Evolutionary conservation across 176 grass and related monocot species (phyloP), one percentile per base, ranked within the genome.

Genomic region (Oryza coarctata): DNA sequence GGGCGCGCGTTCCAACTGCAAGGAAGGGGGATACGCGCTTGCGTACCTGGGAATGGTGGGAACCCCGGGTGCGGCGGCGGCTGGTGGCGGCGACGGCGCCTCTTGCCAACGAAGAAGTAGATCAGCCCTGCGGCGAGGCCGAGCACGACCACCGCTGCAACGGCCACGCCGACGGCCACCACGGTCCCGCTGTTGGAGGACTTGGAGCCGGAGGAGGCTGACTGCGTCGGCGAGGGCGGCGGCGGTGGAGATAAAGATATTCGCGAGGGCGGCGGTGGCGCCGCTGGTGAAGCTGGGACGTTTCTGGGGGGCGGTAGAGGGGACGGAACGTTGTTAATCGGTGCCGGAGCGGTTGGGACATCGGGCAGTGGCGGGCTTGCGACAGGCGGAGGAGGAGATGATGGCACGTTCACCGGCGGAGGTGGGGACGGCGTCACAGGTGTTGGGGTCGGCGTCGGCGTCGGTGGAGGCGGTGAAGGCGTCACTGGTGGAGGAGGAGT

Each of bases 81-180:
- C 9, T 58, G 71, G 1, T 78, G 71, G 52, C 82, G 86, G 36
- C 32, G 57, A 22, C 83, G 72, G 10, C 71, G 64, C 36, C 72
- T 67, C 83, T 15, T 92, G 32, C 23, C 58, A 0, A 23, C 26
- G 62, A 75, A 65, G 83, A 66, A 86, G 75, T 83, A 87, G 9
- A 90, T 38, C 17, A 85, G 79, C 0, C 82, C 31, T 61, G 61
- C 92, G 1, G 76, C 35, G 35, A 97, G 79, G 5, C 77, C 79
- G 15, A 88, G 49, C 23, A 87, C 7, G 13, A 88, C 36, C 9
- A 91, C 90, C 0, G 70, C 69, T 0, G 29, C 90, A 3, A 84
- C 88, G 40, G 88, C 77, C 58, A 86, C 77, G 18, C 90, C 92
- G 18, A 72, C 82, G 25, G 71, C 83, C 28, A 94, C 9, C 20